phyloP scores from a whole-genome alignment of 2,329 filamentous ascomycete species.

The Venturia nashicola region DNA sequence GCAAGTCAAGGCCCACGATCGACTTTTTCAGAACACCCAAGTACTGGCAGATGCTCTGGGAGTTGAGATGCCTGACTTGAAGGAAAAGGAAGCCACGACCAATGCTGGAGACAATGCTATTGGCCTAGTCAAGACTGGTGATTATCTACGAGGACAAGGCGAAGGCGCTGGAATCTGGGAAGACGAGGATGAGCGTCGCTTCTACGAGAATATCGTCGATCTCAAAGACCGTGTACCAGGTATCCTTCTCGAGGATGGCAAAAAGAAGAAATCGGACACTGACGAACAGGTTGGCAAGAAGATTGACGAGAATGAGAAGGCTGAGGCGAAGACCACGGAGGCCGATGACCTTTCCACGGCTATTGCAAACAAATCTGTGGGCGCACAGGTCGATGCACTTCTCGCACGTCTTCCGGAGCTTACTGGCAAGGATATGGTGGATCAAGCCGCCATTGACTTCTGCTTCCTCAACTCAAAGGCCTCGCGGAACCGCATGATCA shows the following conservation, averaged over 20 bases:
- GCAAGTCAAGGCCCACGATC: conserved; percentile 82
- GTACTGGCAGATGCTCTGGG: conserved; percentile 79
- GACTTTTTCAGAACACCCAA: conserved; percentile 80
- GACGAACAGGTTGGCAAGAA: conserved; percentile 79
- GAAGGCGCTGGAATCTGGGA: conserved; percentile 96
- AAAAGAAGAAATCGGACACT: conserved; percentile 77
- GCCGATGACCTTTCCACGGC: conserved; percentile 78
- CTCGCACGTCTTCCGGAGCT: conserved; percentile 81
- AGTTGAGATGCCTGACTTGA: conserved; percentile 85
- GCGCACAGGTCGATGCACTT: conserved; percentile 88
- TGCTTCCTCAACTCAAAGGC: conserved; percentile 98
- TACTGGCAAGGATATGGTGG: conserved; percentile 80
- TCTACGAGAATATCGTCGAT: conserved; percentile 94
- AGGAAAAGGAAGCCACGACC: conserved; percentile 63
- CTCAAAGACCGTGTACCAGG: conserved; percentile 90
- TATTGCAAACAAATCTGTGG: conserved; percentile 95
- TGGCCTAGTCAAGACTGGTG: conserved; percentile 83
- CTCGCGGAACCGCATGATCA: conserved; percentile 85
- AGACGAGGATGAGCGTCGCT: conserved; percentile 92
- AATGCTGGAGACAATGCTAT: conserved; percentile 62
- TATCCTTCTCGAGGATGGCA: conserved; percentile 84
- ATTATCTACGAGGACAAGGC: conserved; percentile 80
- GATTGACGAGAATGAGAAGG: conserved; percentile 41
- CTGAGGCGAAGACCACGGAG: conserved; percentile 25
- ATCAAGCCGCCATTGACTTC: conserved; percentile 89